Evolutionary conservation across 345 rosid genomes (phyloP).

Genomic region (Trapa bicornis): DNA sequence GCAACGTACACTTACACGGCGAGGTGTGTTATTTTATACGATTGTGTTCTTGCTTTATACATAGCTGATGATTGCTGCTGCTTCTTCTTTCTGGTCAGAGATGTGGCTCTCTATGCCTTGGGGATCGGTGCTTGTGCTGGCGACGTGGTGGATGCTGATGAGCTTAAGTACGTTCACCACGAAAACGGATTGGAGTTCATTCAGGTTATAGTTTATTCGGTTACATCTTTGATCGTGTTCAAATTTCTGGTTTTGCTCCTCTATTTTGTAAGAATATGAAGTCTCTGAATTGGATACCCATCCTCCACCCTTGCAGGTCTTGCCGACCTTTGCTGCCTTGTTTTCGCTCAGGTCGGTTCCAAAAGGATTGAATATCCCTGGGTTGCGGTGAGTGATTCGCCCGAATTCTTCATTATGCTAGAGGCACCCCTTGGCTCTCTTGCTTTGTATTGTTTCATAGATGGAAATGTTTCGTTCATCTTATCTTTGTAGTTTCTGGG

Average conservation of each 20-base stretch:
- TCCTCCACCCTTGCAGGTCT: conserved; percentile 29
- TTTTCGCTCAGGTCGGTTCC: conserved; percentile 23
- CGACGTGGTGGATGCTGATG: conserved; percentile 54
- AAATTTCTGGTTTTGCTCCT: not conserved
- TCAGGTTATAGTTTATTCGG: conserved; percentile 27
- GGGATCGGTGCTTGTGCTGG: conserved; percentile 77
- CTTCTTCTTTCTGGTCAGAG: conserved; percentile 30
- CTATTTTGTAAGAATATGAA: not conserved
- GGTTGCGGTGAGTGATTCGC: conserved; percentile 41
- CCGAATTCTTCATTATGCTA: no score
- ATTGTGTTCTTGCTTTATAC: not conserved
- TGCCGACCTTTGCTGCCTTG: conserved; percentile 76
- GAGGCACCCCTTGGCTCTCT: not conserved
- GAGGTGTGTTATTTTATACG: conserved; percentile 26
- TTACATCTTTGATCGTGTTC: not conserved
- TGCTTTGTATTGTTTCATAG: not conserved
- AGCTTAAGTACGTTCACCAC: conserved; percentile 70
- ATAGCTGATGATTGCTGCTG: not conserved
- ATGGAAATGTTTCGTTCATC: not conserved
- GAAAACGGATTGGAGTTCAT: conserved; percentile 49
- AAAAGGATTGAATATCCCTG: conserved; percentile 28
- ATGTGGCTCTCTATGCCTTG: conserved; percentile 64
- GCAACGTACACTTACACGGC: conserved; percentile 35
- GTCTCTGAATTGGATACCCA: not conserved
- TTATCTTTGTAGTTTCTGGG: not conserved